Base-by-base conservation (phyloP, 495 filamentous ascomycete genomes). In the Trichoderma virens region DNA sequence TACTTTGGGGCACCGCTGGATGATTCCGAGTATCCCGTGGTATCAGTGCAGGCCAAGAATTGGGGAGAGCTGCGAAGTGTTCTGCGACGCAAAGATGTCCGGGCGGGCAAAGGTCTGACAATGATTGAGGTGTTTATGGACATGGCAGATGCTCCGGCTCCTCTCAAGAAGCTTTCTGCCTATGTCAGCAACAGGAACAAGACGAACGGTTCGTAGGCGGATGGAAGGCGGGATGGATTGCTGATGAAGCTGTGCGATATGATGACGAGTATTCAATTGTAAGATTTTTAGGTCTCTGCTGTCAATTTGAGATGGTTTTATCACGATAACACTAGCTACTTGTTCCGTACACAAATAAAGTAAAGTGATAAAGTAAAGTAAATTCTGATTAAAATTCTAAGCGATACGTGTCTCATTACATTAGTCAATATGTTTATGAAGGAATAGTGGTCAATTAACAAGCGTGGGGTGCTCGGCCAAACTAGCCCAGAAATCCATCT, bases 41-140 rank as follows among this genome's bases (percentile, higher is more conserved):
- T 82, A 71, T 83, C 83, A 13, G 86, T 85, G 68, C 80, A 83
- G 54, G 79, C 88, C 62, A 85, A 80, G 72, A 87, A 84, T 5
- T 81, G 85, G 65, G 79, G 85, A 16, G 82, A 90, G 68, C 72
- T 90, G 23, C 76, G 82, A 60, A 70, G 81, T 39, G 72, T 92
- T 16, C 86, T 91, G 66, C 75, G 73, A 3, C 86, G 91, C 51
- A 65, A 67, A 30, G 35, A 41, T 35, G 63, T 67, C 54, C 61
- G 60, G 27, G 11, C 20, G n/a, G 25, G 25, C 41, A 56, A 31
- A 13, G 35, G 51, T 5, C 14, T 27, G 8, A 35, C 38, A 1
- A 4, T 60, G 4, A 20, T 18, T 18, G 51, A 54, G 28, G 59
- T 59, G 35, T n/a, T 64, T 64, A 38, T 65, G 43, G 18, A 60